Evolutionary conservation across 2,329 filamentous ascomycete genomes (phyloP), one percentile per base, ranked within the genome.

Genomic region (Phyllosticta citrichinensis): DNA sequence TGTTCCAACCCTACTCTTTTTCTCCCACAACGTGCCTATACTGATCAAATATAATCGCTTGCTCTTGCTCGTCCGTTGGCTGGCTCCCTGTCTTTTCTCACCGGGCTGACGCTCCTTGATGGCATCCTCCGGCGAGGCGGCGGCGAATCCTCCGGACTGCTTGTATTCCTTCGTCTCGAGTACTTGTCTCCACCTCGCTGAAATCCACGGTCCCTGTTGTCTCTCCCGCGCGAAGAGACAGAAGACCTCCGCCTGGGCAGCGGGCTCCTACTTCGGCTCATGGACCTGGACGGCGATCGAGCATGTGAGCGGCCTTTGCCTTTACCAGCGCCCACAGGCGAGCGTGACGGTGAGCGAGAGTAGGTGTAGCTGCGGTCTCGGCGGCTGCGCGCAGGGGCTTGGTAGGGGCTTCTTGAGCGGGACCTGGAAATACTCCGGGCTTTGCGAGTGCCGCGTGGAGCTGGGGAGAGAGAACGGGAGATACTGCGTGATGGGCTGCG

Each of bases 31-130:
- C 40, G 40, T n/a, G 40, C 35, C 33, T 24, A 51, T 56, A 52
- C 22, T 24, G 33, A 30, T 55, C 57, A 69, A 62, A 68, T 63
- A 59, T 68, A 69, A 63, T 69, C 68, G 25, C 67, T 67, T 33
- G 68, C 68, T 57, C 62, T 64, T 14, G 67, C 68, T 53, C 68
- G 66, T 22, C 65, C 65, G 17, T 63, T 64, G n/a, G 51, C 60
- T 12, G 33, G 55, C 25, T 62, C 64, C 63, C 30, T 62, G 63
- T 62, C 64, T 19, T 62, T 63, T 22, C 66, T 65, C n/a, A 55
- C 64, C 12, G 63, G 52, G 14, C 58, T 61, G 3, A 25, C 58
- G 50, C 59, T 57, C 30, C 57, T 24, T 24, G 53, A 53, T 24
- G 10, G 24, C 20, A 64, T 65, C 56, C 63, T 62, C 17, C 62